phyloP scores from a whole-genome alignment of 1,139 yeast genomes.

The Geotrichum carabidarum region DNA sequence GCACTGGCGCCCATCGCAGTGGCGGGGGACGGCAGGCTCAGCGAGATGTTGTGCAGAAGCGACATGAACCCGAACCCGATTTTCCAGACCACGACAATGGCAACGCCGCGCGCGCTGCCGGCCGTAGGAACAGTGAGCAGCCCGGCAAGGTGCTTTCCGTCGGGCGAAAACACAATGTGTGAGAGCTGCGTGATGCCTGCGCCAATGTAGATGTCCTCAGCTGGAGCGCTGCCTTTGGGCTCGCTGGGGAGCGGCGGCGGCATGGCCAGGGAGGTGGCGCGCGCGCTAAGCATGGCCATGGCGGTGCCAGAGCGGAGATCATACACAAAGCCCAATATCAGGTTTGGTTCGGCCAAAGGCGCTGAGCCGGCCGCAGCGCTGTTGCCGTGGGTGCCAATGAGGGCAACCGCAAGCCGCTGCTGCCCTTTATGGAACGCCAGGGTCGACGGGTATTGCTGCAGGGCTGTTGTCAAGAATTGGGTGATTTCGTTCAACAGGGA shows the following conservation, averaged over 20 bases:
- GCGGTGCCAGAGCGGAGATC: slow-evolving; percentile 29
- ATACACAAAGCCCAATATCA: slow-evolving; percentile 26
- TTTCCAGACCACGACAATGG: slow-evolving; percentile 21
- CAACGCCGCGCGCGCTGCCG: background rate
- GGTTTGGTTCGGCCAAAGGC: background rate
- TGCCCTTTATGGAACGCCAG: slow-evolving; percentile 30
- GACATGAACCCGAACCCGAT: slow-evolving; percentile 23
- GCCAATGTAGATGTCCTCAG: slow-evolving; percentile 13
- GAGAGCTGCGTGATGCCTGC: background rate
- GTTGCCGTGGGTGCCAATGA: background rate
- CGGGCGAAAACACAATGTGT: slow-evolving; percentile 26
- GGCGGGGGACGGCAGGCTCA: background rate
- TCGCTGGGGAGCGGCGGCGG: background rate
- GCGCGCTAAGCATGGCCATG: slow-evolving; percentile 22
- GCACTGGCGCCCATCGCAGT: background rate
- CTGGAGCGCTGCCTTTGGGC: too few relatives aligned
- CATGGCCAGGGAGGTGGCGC: slow-evolving; percentile 4
- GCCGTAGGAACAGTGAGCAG: slow-evolving; percentile 7
- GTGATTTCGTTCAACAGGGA: slow-evolving; percentile 29
- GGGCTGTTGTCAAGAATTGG: slow-evolving; percentile 24
- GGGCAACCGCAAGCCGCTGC: slow-evolving; percentile 29
- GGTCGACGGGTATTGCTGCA: slow-evolving; percentile 24
- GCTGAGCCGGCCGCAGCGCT: slow-evolving; percentile 8
- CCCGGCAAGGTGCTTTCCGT: slow-evolving; percentile 28
- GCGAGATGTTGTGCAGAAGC: slow-evolving; percentile 18